phyloP scores from a whole-genome alignment of 768 basidiomycete species.

The Dacryopinax spathularia region DNA sequence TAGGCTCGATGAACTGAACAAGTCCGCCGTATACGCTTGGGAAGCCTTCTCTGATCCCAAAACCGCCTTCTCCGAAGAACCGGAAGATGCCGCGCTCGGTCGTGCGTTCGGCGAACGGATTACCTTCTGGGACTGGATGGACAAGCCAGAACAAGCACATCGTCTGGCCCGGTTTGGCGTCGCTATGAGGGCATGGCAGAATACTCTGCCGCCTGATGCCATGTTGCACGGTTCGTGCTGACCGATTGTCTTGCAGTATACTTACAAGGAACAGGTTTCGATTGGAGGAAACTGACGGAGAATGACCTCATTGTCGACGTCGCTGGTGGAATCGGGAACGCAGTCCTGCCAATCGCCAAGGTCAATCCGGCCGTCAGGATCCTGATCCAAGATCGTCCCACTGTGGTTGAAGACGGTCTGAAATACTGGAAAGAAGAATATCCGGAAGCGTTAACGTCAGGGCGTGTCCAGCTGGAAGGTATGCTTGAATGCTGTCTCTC shows the following conservation, averaged over 20 bases:
- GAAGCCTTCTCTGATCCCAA: constrained; percentile 17
- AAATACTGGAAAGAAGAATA: constrained; percentile 18
- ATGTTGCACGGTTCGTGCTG: constrained; percentile 14
- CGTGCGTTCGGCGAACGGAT: constrained; percentile 13
- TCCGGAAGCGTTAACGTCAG: constrained; percentile 15
- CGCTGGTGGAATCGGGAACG: constrained; percentile 20
- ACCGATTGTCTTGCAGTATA: not conserved
- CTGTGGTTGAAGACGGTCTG: constrained; percentile 16
- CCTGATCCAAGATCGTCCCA: constrained; percentile 22
- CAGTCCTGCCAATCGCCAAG: constrained; percentile 17
- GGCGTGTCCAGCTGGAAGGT: constrained; percentile 19
- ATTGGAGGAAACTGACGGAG: constrained; percentile 38
- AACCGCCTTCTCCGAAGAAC: constrained; percentile 13
- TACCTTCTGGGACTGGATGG: constrained; percentile 9
- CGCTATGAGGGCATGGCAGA: constrained; percentile 15
- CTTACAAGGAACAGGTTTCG: constrained; percentile 16
- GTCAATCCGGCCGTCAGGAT: constrained; percentile 17
- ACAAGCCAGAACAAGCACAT: constrained; percentile 8
- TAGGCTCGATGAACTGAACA: constrained; percentile 31
- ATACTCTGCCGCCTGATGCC: constrained; percentile 11
- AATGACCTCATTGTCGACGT: constrained; percentile 24
- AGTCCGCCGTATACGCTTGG: constrained; percentile 10
- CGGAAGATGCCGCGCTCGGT: constrained; percentile 10
- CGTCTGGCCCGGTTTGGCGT: constrained; percentile 13
- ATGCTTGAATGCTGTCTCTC: too few species aligned